A percentile compares a stretch with the other conserved stretches of the same genome.
phyloP scores from a whole-genome alignment of 495 filamentous ascomycete genomes.

The Bryoglossum gracile region DNA sequence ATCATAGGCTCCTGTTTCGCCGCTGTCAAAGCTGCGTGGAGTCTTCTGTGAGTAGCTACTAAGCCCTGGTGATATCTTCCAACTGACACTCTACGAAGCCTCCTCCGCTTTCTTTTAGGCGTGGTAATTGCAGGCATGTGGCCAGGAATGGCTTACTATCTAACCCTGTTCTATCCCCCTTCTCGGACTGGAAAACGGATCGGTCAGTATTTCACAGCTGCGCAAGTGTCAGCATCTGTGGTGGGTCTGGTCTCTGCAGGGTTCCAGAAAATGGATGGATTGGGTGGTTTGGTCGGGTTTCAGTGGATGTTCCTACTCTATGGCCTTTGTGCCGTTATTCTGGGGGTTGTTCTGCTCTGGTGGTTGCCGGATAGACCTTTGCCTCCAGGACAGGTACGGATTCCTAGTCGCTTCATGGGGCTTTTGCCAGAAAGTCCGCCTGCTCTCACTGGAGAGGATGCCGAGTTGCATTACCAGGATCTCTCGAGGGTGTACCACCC shows the following conservation, averaged over 20 bases:
- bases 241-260: conserved; percentile 86
- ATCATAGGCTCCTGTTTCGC: conserved; percentile 77
- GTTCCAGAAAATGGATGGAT: conserved; percentile 84
- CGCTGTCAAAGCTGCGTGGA: conserved; percentile 74
- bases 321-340: conserved; percentile 62
- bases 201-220: conserved; percentile 81
- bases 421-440: conserved; percentile 61
- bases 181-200: conserved; percentile 81
- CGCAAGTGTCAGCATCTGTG: conserved; percentile 83
- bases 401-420: conserved; percentile 37
- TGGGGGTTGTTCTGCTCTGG: conserved; percentile 70
- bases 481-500: conserved; percentile 71
- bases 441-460: conserved; percentile 70
- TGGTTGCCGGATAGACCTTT: conserved; percentile 83
- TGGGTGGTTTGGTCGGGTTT: conserved; percentile 70
- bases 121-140: conserved; percentile 90
- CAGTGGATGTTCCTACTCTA: conserved; percentile 96
- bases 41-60: conserved; percentile 52
- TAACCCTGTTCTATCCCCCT: conserved; percentile 87
- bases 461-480: conserved; percentile 76
- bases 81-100: conserved; percentile 9
- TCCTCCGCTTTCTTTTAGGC: conserved; percentile 78
- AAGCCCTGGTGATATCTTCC: not conserved
- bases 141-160: conserved; percentile 92
- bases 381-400: conserved; percentile 49